Base-by-base conservation (phyloP, 768 basidiomycete species). In the Sarcodon sp. region DNA sequence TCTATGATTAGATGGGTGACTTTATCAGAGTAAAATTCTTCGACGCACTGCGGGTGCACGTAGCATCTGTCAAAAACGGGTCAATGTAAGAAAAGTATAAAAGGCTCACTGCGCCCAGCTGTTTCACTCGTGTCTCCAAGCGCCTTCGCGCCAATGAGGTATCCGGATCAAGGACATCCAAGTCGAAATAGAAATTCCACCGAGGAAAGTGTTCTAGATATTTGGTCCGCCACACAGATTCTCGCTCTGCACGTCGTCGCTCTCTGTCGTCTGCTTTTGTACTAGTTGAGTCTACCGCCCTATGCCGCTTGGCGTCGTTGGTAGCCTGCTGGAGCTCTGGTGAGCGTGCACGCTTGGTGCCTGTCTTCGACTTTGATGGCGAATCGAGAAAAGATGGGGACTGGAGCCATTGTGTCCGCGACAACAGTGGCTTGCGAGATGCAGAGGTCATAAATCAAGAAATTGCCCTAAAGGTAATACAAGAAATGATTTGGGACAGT, bases 1-100 rank as follows among this genome's bases (percentile, higher is more conserved):
- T 84, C 75, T 47, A 85, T 87, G 59, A 94, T 81, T 53, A 97
- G 72, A 66, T 98, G 94, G 0, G 91, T 92, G 21, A 94, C 78
- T 44, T 79, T 73, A 44, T 73, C 79, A 32, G 86, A 88, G 63
- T 97, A 93, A 71, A 96, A 96, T 51, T 80, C 76, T 45, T 94
- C 89, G 48, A 90, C 76, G 48, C 70, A 71, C 96, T 98, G 57
- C 34, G 50, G 15, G 45, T 39, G 44, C 37, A 12, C n/a, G 39
- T 47, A 47, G 34, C 49, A 50, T 41, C 37, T 37, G 6, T 38
- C 13, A 48, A 46, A n/a, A 27, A 35, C 41, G 37, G n/a, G 44
- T 32, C 46, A 16, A 9, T 45, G 21, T 31, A 48, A 16, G 45
- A 36, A 7, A 35, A 11, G 36, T 18, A 21, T 5, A 32, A n/a